phyloP scores from a whole-genome alignment of 805 yeast species.

The Yamadazyma tumulicola region DNA sequence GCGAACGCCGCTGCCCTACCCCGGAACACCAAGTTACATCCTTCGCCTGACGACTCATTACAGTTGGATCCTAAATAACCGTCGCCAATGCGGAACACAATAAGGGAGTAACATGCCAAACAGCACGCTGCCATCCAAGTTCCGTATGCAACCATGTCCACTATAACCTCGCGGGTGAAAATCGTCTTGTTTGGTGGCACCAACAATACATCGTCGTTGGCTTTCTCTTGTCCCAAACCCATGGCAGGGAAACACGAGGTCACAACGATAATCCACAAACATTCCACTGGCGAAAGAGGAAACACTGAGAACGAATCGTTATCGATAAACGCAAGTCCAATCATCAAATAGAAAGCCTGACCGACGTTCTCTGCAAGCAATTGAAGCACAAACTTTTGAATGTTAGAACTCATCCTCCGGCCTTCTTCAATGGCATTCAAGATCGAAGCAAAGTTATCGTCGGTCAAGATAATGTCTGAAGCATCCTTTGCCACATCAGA shows the following conservation, averaged over 20 bases:
- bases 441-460: slow-evolving; percentile 92
- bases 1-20: slow-evolving; percentile 79
- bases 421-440: slow-evolving; percentile 62
- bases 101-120: slow-evolving; percentile 59
- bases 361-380: slow-evolving; percentile 37
- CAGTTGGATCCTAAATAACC: slow-evolving; percentile 67
- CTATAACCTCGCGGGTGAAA: slow-evolving; percentile 62
- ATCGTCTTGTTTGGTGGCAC: slow-evolving; percentile 62
- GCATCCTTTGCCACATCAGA: slow-evolving; percentile 98
- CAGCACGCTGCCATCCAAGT: slow-evolving; percentile 70
- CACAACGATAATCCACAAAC: slow-evolving; percentile 32
- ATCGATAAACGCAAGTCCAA: slow-evolving; percentile 73
- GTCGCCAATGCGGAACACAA: slow-evolving; percentile 63
- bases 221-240: slow-evolving; percentile 51
- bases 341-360: slow-evolving; percentile 62
- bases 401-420: slow-evolving; percentile 30
- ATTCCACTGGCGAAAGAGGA: slow-evolving; percentile 55
- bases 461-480: slow-evolving; percentile 91
- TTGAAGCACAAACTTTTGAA: slow-evolving; percentile 33
- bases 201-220: slow-evolving; percentile 60
- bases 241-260: slow-evolving; percentile 37
- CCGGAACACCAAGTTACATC: slow-evolving; percentile 63
- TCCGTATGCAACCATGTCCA: slow-evolving; percentile 73
- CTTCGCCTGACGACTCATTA: slow-evolving; percentile 44
- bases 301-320: slow-evolving; percentile 65